Conservation (phyloP, 169 alveolate genomes). For the Cryptosporidium parvum region DNA sequence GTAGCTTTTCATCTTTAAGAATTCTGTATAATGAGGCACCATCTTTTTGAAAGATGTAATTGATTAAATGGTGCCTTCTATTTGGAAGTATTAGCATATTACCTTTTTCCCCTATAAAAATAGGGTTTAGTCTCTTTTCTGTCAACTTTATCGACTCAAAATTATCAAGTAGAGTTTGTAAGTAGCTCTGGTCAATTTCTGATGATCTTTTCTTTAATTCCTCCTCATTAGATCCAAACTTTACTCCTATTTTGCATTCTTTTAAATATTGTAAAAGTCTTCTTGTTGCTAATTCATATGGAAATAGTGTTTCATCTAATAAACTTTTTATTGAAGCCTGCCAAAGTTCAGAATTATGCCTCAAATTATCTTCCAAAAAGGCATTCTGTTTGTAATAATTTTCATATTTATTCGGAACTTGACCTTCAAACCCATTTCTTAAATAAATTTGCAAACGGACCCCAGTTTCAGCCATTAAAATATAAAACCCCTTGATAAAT, state of each 20-base stretch:
- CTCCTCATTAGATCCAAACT: slow-evolving; percentile 28
- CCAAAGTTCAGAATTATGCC: slow-evolving; percentile 36
- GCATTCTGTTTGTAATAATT: not conserved
- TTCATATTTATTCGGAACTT: not conserved
- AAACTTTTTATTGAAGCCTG: not conserved
- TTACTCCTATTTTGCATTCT: slow-evolving; percentile 46
- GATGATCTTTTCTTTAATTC: slow-evolving; percentile 36
- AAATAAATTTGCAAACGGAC: slow-evolving; percentile 17
- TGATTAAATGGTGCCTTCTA: slow-evolving; percentile 47
- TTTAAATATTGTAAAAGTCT: slow-evolving; percentile 42
- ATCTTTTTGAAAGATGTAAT: slow-evolving; percentile 46
- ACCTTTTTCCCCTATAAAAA: slow-evolving; percentile 56
- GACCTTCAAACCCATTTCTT: slow-evolving; percentile 22
- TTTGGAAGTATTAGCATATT: slow-evolving; percentile 34
- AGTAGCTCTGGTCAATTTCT: not conserved
- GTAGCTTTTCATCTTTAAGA: slow-evolving; percentile 9
- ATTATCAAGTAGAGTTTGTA: slow-evolving; percentile 42
- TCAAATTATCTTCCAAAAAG: slow-evolving; percentile 43
- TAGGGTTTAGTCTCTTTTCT: slow-evolving; percentile 17
- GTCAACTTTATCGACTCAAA: slow-evolving; percentile 31
- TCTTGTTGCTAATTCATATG: slow-evolving; percentile 53
- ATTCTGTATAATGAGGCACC: slow-evolving; percentile 20
- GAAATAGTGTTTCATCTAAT: slow-evolving; percentile 20
- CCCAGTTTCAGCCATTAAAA: slow-evolving; percentile 58
- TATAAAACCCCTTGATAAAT: slow-evolving; percentile 36